A percentile compares a stretch with the other conserved stretches of the same genome.
Evolutionary conservation across 1,284 basidiomycete genomes (phyloP).

Genomic region (Boletus sp.): DNA sequence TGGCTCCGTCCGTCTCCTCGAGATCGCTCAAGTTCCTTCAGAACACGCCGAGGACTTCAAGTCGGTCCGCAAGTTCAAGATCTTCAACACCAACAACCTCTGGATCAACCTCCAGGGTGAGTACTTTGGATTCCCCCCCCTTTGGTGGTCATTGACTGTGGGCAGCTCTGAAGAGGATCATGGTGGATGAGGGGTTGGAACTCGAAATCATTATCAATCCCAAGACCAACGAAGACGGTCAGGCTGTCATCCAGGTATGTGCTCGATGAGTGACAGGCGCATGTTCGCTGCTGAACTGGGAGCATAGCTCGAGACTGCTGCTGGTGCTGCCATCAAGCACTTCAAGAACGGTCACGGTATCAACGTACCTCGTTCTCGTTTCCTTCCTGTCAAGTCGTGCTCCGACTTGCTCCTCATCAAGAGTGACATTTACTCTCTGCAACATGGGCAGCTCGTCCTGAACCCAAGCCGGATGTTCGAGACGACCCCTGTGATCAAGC

Average conservation of each 20-base stretch:
- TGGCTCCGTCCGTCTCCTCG: conserved; percentile 89
- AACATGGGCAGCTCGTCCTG: conserved; percentile 93
- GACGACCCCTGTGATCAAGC: conserved; percentile 96
- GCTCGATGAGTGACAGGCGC: neutral
- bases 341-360: conserved; percentile 94
- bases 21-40: conserved; percentile 97
- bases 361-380: conserved; percentile 95
- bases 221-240: conserved; percentile 84
- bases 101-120: conserved; percentile 89
- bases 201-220: conserved; percentile 94
- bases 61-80: conserved; percentile 91
- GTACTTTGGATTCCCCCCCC: neutral
- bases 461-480: conserved; percentile 89
- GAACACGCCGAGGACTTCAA: conserved; percentile 99
- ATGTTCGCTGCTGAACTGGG: conserved; percentile 23
- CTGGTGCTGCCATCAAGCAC: conserved; percentile 97
- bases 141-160: conserved; percentile 4
- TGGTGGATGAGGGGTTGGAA: conserved; percentile 91
- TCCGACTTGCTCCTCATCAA: conserved; percentile 94
- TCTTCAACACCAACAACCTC: conserved; percentile 97
- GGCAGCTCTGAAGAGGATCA: conserved; percentile 87
- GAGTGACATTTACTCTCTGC: conserved; percentile 92
- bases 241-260: conserved; percentile 71
- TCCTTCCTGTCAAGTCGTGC: conserved; percentile 94
- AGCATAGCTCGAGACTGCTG: conserved; percentile 90